Conservation (phyloP, 495 filamentous ascomycete genomes). For the Hyaloscypha finlandica region DNA sequence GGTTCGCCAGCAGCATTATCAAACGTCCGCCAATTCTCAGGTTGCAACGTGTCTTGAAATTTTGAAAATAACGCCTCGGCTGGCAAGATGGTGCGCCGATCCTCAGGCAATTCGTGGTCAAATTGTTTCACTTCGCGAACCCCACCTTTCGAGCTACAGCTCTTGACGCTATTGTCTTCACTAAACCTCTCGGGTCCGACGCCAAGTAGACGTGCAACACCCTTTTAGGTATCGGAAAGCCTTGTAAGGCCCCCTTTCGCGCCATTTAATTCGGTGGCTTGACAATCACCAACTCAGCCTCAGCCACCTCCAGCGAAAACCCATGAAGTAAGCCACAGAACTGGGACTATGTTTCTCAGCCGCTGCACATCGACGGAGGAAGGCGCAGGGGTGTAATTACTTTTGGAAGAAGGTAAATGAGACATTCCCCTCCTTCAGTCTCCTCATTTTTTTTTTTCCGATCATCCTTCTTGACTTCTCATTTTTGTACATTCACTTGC, state of each 20-base stretch:
- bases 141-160: not conserved
- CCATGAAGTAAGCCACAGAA: not conserved
- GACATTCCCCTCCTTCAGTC: not conserved
- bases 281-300: not conserved
- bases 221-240: not conserved
- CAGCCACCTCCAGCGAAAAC: not conserved
- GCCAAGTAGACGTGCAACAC: not conserved
- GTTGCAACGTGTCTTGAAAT: no score
- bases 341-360: not conserved
- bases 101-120: no score
- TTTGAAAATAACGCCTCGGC: no score
- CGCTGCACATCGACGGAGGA: not conserved
- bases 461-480: not conserved
- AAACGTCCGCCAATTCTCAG: no score
- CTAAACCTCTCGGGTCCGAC: not conserved
- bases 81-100: no score
- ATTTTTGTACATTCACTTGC: not conserved
- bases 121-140: not conserved
- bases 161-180: no score
- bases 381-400: not conserved
- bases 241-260: not conserved
- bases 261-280: not conserved
- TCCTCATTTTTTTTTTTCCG: not conserved
- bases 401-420: not conserved
- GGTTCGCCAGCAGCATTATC: no score